A percentile compares a stretch with the other conserved stretches of the same genome.
phyloP scores from a whole-genome alignment of 495 filamentous ascomycete genomes.

The Xylaria bambusicola region DNA sequence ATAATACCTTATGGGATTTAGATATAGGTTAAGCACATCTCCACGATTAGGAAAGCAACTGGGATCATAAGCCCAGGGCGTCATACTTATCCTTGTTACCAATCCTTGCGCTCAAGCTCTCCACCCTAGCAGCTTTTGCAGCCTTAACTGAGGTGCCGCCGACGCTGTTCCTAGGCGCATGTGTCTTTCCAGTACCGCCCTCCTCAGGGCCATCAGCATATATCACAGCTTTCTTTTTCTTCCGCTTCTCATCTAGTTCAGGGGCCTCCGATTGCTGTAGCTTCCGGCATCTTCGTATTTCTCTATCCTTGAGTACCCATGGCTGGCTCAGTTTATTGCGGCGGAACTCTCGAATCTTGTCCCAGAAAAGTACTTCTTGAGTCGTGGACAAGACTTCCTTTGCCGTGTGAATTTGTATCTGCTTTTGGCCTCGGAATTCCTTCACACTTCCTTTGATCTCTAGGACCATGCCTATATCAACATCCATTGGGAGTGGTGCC shows the following conservation, averaged over 20 bases:
- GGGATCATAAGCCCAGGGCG: slow-evolving; percentile 28
- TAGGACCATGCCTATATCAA: slow-evolving; percentile 69
- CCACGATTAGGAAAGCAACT: not conserved
- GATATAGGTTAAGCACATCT: not conserved
- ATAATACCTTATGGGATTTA: not conserved
- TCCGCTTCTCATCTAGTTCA: slow-evolving; percentile 42
- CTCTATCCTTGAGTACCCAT: slow-evolving; percentile 62
- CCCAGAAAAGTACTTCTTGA: slow-evolving; percentile 77
- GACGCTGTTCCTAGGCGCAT: not conserved
- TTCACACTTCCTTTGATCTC: slow-evolving; percentile 76
- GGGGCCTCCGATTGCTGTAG: slow-evolving; percentile 43
- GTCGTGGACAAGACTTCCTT: slow-evolving; percentile 61
- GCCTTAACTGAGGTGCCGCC: slow-evolving; percentile 1
- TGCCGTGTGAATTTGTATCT: slow-evolving; percentile 72
- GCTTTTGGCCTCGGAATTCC: slow-evolving; percentile 61
- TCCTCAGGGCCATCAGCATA: not conserved
- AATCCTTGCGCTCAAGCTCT: slow-evolving; percentile 10
- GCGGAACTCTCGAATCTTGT: slow-evolving; percentile 63
- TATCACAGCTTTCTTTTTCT: slow-evolving; percentile 24
- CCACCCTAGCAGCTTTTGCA: slow-evolving; percentile 6
- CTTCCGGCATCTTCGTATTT: slow-evolving; percentile 55
- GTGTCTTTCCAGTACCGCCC: not conserved
- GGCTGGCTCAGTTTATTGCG: slow-evolving; percentile 64
- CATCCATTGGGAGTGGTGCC: slow-evolving; percentile 25
- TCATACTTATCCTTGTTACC: slow-evolving; percentile 19